Conservation (phyloP, 371 early-diverging fungal species). For the Zychaea mexicana region DNA sequence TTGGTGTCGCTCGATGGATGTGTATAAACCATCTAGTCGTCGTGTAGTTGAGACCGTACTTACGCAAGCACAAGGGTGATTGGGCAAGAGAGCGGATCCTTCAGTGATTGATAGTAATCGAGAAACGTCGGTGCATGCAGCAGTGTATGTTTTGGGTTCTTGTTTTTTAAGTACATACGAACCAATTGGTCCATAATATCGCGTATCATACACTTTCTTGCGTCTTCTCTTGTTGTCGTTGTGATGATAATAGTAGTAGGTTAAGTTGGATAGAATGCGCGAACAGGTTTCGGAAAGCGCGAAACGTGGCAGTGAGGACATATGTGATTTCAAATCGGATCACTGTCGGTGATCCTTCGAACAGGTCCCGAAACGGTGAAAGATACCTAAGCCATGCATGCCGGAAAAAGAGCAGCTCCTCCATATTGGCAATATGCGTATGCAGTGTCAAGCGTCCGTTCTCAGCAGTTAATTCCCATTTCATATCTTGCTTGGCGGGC, state of each 20-base stretch:
- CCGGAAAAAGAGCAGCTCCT: conserved; percentile 8
- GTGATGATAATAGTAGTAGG: neutral
- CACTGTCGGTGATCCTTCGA: neutral
- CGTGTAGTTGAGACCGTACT: neutral
- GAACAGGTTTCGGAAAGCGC: neutral
- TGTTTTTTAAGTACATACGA: neutral
- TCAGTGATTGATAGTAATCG: neutral
- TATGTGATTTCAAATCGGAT: neutral
- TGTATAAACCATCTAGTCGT: neutral
- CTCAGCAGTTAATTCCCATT: neutral
- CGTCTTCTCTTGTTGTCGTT: neutral
- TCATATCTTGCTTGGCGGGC: neutral
- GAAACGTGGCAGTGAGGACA: neutral
- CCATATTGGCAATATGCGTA: neutral
- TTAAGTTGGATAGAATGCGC: neutral
- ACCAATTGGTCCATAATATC: conserved; percentile 4
- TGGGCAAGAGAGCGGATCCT: conserved; percentile 13
- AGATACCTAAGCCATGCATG: conserved; percentile 8
- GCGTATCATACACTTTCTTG: neutral
- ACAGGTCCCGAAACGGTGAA: conserved; percentile 14
- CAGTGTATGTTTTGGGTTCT: conserved; percentile 2
- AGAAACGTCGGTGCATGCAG: conserved; percentile 11
- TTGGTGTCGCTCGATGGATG: conserved; percentile 7
- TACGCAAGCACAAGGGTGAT: conserved; percentile 18
- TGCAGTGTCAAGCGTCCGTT: neutral